Evolutionary conservation across 2,329 filamentous ascomycete species (phyloP), one percentile per base, ranked within the genome.

Genomic region (Graphilbum fragrans): DNA sequence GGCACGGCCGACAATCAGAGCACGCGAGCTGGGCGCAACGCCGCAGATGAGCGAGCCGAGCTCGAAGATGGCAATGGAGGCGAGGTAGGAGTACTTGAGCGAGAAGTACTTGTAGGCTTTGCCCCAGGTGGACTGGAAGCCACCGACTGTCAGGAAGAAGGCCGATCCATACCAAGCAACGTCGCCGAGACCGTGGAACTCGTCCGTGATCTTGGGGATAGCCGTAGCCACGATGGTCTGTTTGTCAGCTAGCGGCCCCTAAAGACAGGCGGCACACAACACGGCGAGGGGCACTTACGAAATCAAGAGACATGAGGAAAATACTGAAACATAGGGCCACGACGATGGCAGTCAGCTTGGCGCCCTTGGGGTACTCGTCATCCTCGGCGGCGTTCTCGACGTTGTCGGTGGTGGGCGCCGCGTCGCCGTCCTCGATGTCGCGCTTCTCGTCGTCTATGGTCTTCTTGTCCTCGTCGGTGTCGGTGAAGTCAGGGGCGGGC

Each of bases 81-180:
- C 23, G 5, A 77, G 57, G 51, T 70, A 77, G 1, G 62, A 63
- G 39, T 58, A 63, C 50, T 66, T 67, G 44, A 74, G 61, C 12
- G 65, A 58, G 48, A 75, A 76, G 53, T 70, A 72, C 47, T 64
- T 67, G 55, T 65, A 68, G 4, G 58, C 57, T 41, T 71, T 71
- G 40, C 66, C 66, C 59, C 61, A 68, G 16, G 60, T 58, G 35
- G 64, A 62, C 50, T 68, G 65, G 49, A 65, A 60, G 43, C 58
- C 58, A 10, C 61, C 67, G 23, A 66, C 52, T 2, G 66, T 67
- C 49, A 72, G 58, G 54, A 72, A 70, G 49, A 68, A 74, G 34
- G 69, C 69, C 16, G 69, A 64, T 2, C 70, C 72, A 48, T 79
- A 79, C 75, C 75, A 80, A 19, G 69, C 67, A 12, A 74, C 65